Evolutionary conservation across 495 filamentous ascomycete species (phyloP).

Genomic region (Lophiotrema nucula): DNA sequence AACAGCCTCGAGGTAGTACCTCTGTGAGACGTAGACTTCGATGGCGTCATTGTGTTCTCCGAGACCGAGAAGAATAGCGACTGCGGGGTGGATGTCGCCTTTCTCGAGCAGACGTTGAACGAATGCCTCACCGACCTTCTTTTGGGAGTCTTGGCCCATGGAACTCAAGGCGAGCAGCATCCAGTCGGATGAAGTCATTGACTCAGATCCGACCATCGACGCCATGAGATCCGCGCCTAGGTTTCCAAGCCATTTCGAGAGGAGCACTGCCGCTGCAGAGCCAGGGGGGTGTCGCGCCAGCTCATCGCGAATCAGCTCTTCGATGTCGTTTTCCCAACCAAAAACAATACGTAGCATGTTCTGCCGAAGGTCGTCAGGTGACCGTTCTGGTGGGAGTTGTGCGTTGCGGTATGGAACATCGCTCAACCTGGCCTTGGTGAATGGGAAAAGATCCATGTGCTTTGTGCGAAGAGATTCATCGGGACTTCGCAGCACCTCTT

Average conservation of each 20-base stretch:
- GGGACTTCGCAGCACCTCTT: conserved; percentile 73
- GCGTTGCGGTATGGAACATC: conserved; percentile 76
- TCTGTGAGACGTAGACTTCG: conserved; percentile 92
- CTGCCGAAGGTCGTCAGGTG: conserved; percentile 77
- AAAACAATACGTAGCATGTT: conserved; percentile 96
- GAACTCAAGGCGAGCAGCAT: conserved; percentile 92
- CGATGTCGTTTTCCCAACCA: conserved; percentile 87
- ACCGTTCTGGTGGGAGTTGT: conserved; percentile 64
- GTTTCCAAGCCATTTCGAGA: conserved; percentile 91
- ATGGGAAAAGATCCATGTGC: conserved; percentile 61
- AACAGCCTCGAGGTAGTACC: conserved; percentile 86
- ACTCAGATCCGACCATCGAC: conserved; percentile 68
- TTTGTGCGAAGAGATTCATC: conserved; percentile 52
- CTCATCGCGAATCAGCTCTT: conserved; percentile 82
- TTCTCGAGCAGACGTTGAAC: conserved; percentile 86
- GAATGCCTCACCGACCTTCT: conserved; percentile 87
- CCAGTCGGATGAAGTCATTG: conserved; percentile 89
- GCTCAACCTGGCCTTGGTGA: conserved; percentile 70
- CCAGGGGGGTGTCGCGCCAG: conserved; percentile 67
- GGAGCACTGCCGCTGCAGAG: conserved; percentile 72
- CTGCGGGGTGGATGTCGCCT: conserved; percentile 87
- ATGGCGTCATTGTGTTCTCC: conserved; percentile 93
- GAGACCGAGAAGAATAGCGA: conserved; percentile 85
- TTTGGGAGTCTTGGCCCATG: conserved; percentile 76
- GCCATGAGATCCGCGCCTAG: conserved; percentile 78